These are phyloP conservation scores for Citeromyces matritensis DNA, from an alignment of 805 yeast species.

Conservation along the genomic window DNA sequence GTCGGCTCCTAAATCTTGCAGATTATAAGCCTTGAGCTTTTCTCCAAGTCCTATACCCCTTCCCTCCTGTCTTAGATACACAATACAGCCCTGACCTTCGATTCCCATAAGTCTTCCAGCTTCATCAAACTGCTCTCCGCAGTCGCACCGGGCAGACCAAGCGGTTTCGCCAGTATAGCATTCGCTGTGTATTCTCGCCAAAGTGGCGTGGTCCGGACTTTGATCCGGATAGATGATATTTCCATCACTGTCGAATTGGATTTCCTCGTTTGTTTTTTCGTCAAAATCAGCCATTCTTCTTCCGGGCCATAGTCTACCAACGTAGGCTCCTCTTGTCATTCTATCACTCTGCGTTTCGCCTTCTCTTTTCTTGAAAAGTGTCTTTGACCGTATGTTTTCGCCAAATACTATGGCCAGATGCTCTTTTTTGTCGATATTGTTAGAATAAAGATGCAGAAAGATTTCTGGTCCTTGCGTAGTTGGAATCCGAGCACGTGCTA, in stretches of 20 bases:
- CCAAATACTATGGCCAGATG: constrained; percentile 97
- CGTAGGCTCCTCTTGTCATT: constrained; percentile 97
- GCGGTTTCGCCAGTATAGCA: constrained; percentile 99
- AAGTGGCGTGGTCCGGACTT: constrained; percentile 26
- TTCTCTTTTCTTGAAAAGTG: constrained; percentile 44
- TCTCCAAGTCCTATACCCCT: constrained; percentile 98
- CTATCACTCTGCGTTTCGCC: constrained; percentile 82
- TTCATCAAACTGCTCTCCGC: constrained; percentile 98
- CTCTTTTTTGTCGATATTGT: constrained; percentile 80
- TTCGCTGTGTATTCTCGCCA: constrained; percentile 89
- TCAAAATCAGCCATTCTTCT: constrained; percentile 56
- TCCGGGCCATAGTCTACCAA: constrained; percentile 84
- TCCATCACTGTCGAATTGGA: constrained; percentile 25
- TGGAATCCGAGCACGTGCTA: constrained; percentile 92
- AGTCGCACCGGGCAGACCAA: constrained; percentile 97
- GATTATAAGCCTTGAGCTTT: constrained; percentile 87
- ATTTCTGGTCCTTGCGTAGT: constrained; percentile 93
- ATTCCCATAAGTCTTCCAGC: constrained; percentile 89
- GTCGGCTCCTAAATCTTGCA: constrained; percentile 97
- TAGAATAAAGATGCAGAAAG: constrained; percentile 77
- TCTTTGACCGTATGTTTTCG: constrained; percentile 68
- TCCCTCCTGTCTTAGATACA: constrained; percentile 93
- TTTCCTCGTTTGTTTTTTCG: constrained; percentile 19
- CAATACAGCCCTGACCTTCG: constrained; percentile 85
- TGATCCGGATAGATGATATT: constrained; percentile 13